Base-by-base conservation (phyloP, 2,329 filamentous ascomycete genomes). In the Graphium sp. region DNA sequence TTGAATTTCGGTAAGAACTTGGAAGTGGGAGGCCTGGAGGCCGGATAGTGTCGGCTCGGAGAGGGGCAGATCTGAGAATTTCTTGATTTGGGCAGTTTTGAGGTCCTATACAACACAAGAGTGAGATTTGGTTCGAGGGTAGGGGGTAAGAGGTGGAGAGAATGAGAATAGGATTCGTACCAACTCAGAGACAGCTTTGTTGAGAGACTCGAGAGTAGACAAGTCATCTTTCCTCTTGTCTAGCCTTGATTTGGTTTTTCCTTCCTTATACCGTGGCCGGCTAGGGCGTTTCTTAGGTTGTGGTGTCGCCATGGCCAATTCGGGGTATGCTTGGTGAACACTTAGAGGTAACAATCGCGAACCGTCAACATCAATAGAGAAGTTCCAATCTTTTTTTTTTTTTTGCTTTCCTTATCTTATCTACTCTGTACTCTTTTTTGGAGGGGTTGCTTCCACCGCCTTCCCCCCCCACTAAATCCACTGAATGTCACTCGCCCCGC, bases 1-100 rank as follows among this genome's bases (percentile, higher is more conserved):
- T 56, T 98, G 89, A 42, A 98, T 81, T 39, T 93, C 85, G 35
- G 89, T 98, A 39, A 94, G 62, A 27, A 70, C 74, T 44, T 85
- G 80, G 58, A 87, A 98, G 50, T 95, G 84, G 9, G 81, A 84
- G 22, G 78, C 66, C 38, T 85, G 72, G 36, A 98, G 70, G 29
- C 89, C 89, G 13, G 66, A 66, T 19, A 69, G 59, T 3, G 89
- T 95, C 11, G 81, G 66, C 38, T 75, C 66, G 30, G 84, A 95
- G 32, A 98, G 66, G 11, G 89, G 89, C 1, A 98, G 66, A 33
- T 93, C 74, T 41, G 74, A 62, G 50, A 98, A 98, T 37, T 67
- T 66, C 37, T 72, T 74, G 41, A 66, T 59, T 11, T 67, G 53
- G 37, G 59, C 47, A 7, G 59, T 54, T 37, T 75, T 76, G 28